These are phyloP conservation scores for Paecilomyces sp. DNA, from an alignment of 2,329 filamentous ascomycete species.

Conservation along the genomic window DNA sequence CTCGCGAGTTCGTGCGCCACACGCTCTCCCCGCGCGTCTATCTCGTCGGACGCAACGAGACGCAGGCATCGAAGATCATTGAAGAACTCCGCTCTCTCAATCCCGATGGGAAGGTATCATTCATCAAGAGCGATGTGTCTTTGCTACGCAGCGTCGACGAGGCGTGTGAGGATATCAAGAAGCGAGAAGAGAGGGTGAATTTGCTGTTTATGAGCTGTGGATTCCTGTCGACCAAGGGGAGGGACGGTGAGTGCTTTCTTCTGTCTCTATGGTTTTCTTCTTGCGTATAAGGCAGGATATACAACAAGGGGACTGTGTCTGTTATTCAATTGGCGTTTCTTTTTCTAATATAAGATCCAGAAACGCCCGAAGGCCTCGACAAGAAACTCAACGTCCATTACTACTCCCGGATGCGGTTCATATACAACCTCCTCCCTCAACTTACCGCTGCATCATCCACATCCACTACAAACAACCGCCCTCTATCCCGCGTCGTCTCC, in stretches of 20 bases:
- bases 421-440: slow-evolving; percentile 23
- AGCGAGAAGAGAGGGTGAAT: slow-evolving; percentile 20
- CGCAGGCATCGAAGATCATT: slow-evolving; percentile 30
- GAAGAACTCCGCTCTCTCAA: slow-evolving; percentile 39
- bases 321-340: neutral
- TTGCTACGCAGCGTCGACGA: slow-evolving; percentile 46
- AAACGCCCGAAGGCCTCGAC: slow-evolving; percentile 25
- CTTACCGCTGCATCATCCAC: slow-evolving; percentile 13
- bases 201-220: slow-evolving; percentile 23
- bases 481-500: slow-evolving; percentile 47
- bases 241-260: slow-evolving; percentile 8
- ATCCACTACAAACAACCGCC: slow-evolving; percentile 6
- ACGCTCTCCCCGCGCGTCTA: slow-evolving; percentile 42
- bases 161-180: slow-evolving; percentile 39
- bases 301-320: neutral
- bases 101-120: slow-evolving; percentile 37
- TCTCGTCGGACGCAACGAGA: slow-evolving; percentile 40
- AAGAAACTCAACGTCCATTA: slow-evolving; percentile 20
- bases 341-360: slow-evolving; percentile 6
- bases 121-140: slow-evolving; percentile 44
- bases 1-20: slow-evolving; percentile 40
- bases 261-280: neutral
- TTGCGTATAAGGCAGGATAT: neutral
- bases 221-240: slow-evolving; percentile 6
- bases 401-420: slow-evolving; percentile 29